Base-by-base conservation (phyloP, 768 basidiomycete genomes). In the Naganishia friedmannii region DNA sequence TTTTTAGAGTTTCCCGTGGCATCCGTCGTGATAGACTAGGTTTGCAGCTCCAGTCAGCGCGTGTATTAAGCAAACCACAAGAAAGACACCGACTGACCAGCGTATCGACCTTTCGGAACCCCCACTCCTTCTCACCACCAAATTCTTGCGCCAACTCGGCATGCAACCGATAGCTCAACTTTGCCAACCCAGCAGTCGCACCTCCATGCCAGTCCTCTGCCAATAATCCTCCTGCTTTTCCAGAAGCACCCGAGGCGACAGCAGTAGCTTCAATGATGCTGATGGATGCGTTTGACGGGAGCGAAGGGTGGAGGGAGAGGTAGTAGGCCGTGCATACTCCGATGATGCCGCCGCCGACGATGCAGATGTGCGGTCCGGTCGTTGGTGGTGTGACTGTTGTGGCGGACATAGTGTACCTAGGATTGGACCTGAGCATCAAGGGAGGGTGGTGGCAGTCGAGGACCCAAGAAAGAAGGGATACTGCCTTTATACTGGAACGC, bases 321-420 rank as follows among this genome's bases (percentile, higher is more conserved):
- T 90, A 92, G 82, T 90, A 93, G 17, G 91, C 91, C 0, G 88
- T 90, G 0, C 88, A 89, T 69, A 88, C 88, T 10, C 92, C 92
- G 48, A 93, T 89, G 73, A 93, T 92, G 0, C 92, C 92, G 26
- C 88, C 92, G 31, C 92, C 92, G 71, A 94, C 84, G 70, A 94
- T 86, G 34, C 90, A 85, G 66, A 93, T 88, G 58, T 82, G 39
- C 17, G 39, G n/a, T 26, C 21, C n/a, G 57, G 57, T 39, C 23
- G 60, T 26, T 42, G 42, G 46, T 31, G 37, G 7, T 69, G 51
- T 70, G 46, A 7, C 39, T 42, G 17, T 45, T 71, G 51, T 70
- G 57, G 19, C 39, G 2, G 60, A 63, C n/a, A 23, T 23, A 9
- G n/a, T 6, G 34, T 34, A 37, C 21, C 31, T 58, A 21, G 32